Evolutionary conservation across 2,329 filamentous ascomycete genomes (phyloP), one percentile per base, ranked within the genome.

Genomic region (Elsinoe batatas): DNA sequence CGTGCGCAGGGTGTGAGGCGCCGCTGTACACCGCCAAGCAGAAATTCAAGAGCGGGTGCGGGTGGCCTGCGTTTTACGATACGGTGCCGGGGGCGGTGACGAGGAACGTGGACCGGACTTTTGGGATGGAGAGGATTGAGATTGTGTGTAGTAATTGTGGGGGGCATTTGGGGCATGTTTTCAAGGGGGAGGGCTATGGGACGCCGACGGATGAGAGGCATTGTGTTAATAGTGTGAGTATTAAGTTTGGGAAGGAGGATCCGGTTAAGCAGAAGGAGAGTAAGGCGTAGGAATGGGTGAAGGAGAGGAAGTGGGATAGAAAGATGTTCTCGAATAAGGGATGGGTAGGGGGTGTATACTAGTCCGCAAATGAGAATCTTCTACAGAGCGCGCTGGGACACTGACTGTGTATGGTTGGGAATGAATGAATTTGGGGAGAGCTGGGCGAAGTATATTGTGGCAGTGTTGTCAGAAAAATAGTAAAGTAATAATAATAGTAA

Each of bases 61-160:
- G 93, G 59, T 98, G 93, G 93, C 93, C 93, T 0, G 93, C 93
- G 11, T 98, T 97, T 73, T 98, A 91, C 69, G 93, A 98, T 72
- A 91, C 86, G 61, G 82, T 98, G 53, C 91, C 93, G 0, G 91
- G 90, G 2, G 91, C 91, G 0, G 89, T 98, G 11, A 88, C 82
- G 35, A 79, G 91, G 59, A 85, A 91, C 65, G 82, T 83, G 60
- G 93, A 98, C 70, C 75, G 72, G 47, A 76, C 83, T 0, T 79
- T 90, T 53, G 91, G 91, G 46, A 95, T 95, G 88, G 69, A 77
- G 66, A 78, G 93, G 62, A 96, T 83, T 12, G 93, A 98, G 76
- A 98, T 98, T 65, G 85, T 94, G 7, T 98, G 93, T 72, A 81
- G 82, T 61, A 95, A 95, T 69, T 98, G 93, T 68, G 94, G 93